A percentile compares a stretch with the other conserved stretches of the same genome.
These are phyloP conservation scores for Neofusicoccum sp. DNA, from an alignment of 2,329 filamentous ascomycete genomes.

Conservation along the genomic window DNA sequence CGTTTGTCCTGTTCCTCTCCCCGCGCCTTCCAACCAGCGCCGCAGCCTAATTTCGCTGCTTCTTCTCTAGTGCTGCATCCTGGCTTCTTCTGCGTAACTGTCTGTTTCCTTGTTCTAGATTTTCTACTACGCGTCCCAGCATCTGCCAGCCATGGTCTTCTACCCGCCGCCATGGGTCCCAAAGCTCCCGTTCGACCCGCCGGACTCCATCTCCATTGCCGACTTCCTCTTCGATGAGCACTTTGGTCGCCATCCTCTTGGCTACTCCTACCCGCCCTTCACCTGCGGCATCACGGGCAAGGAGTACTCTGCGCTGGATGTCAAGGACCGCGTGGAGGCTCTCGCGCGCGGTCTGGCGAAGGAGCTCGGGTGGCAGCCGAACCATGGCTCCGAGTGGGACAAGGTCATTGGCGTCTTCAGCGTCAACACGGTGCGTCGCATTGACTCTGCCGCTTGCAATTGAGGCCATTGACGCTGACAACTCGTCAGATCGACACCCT, in stretches of 20 bases:
- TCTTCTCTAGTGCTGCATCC: background rate
- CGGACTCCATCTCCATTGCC: slow-evolving; percentile 72
- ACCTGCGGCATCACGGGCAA: slow-evolving; percentile 75
- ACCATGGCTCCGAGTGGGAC: slow-evolving; percentile 76
- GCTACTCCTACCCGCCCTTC: slow-evolving; percentile 69
- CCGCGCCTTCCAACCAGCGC: background rate
- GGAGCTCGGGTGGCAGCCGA: slow-evolving; percentile 70
- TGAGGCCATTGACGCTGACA: slow-evolving; percentile 26
- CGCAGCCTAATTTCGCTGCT: background rate
- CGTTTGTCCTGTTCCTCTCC: background rate
- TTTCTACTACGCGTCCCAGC: background rate
- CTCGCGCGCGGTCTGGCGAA: slow-evolving; percentile 70
- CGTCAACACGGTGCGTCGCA: slow-evolving; percentile 69
- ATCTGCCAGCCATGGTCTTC: slow-evolving; percentile 52
- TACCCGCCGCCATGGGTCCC: slow-evolving; percentile 64
- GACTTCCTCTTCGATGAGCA: slow-evolving; percentile 77
- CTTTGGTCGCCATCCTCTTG: slow-evolving; percentile 66
- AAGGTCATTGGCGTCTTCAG: slow-evolving; percentile 77
- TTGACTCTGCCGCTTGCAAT: background rate
- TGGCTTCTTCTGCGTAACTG: background rate
- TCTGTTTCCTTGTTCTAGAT: background rate
- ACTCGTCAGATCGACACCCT: slow-evolving; percentile 69
- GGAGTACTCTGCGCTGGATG: slow-evolving; percentile 64
- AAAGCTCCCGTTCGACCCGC: slow-evolving; percentile 63
- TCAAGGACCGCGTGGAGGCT: slow-evolving; percentile 66